A percentile compares a stretch with the other conserved stretches of the same genome.
Conservation (phyloP, 1,284 basidiomycete genomes). For the Fistulina hepatica region DNA sequence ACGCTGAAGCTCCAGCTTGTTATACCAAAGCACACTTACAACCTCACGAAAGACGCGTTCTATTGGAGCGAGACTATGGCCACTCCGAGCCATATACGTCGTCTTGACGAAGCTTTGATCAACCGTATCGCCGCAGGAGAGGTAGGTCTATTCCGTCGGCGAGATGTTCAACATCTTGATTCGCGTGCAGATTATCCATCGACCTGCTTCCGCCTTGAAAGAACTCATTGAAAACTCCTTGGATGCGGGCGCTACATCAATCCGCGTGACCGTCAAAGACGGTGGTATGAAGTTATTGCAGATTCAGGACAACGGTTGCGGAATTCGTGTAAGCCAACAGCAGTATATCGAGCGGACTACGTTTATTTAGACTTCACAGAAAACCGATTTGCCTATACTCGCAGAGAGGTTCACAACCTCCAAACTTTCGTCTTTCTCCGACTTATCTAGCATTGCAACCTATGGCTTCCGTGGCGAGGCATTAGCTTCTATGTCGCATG, state of each 20-base stretch:
- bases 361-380: conserved; percentile 24
- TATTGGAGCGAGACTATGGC: neutral
- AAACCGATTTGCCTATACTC: conserved; percentile 77
- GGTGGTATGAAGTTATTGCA: conserved; percentile 93
- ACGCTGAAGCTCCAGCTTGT: too few relatives aligned
- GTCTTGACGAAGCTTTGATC: conserved; percentile 64
- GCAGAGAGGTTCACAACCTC: conserved; percentile 96
- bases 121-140: conserved; percentile 80
- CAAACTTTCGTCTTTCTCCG: conserved; percentile 81
- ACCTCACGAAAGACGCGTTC: too few relatives aligned
- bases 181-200: conserved; percentile 75
- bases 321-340: conserved; percentile 66
- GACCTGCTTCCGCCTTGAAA: conserved; percentile 93
- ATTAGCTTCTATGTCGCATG: conserved; percentile 92
- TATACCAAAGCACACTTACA: too few relatives aligned
- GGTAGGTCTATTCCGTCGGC: conserved; percentile 27
- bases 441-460: conserved; percentile 77
- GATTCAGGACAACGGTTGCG: conserved; percentile 94
- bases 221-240: conserved; percentile 93
- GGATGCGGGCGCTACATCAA: conserved; percentile 84
- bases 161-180: conserved; percentile 2
- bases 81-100: conserved; percentile 46
- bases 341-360: neutral
- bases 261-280: conserved; percentile 86
- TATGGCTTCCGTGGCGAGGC: conserved; percentile 99